phyloP scores from a whole-genome alignment of 257 asterid genomes.

The Solanum virginianum region DNA sequence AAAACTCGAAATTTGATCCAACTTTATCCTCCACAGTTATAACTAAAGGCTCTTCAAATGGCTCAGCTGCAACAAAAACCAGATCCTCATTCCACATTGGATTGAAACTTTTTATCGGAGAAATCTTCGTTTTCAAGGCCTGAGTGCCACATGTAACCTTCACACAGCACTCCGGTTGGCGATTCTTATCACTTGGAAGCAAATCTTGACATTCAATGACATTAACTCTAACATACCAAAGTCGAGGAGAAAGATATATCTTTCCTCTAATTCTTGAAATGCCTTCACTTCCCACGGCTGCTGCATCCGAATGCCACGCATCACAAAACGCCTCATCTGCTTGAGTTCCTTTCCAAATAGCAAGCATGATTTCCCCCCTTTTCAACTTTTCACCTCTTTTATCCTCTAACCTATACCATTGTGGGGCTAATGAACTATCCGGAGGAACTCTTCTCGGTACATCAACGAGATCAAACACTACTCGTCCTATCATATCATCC shows the following conservation, averaged over 20 bases:
- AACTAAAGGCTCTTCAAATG: slow-evolving; percentile 64
- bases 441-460: slow-evolving; percentile 65
- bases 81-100: slow-evolving; percentile 82
- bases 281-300: slow-evolving; percentile 39
- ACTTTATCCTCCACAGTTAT: slow-evolving; percentile 47
- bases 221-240: slow-evolving; percentile 75
- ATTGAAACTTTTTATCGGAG: slow-evolving; percentile 22
- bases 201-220: slow-evolving; percentile 72
- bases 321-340: slow-evolving; percentile 78
- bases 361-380: slow-evolving; percentile 74
- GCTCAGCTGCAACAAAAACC: slow-evolving; percentile 59
- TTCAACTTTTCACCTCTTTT: slow-evolving; percentile 40
- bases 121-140: slow-evolving; percentile 33
- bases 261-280: slow-evolving; percentile 64
- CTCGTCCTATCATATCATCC: slow-evolving; percentile 54
- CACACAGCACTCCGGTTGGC: slow-evolving; percentile 41
- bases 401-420: slow-evolving; percentile 65
- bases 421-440: slow-evolving; percentile 77
- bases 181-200: slow-evolving; percentile 35
- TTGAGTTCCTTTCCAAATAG: slow-evolving; percentile 82
- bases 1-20: slow-evolving; percentile 29
- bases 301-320: slow-evolving; percentile 93
- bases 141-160: slow-evolving; percentile 46
- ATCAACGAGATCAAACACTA: slow-evolving; percentile 39
- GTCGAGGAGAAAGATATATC: slow-evolving; percentile 68